phyloP scores from a whole-genome alignment of 345 rosid genomes.

The Hypericum perforatum region DNA sequence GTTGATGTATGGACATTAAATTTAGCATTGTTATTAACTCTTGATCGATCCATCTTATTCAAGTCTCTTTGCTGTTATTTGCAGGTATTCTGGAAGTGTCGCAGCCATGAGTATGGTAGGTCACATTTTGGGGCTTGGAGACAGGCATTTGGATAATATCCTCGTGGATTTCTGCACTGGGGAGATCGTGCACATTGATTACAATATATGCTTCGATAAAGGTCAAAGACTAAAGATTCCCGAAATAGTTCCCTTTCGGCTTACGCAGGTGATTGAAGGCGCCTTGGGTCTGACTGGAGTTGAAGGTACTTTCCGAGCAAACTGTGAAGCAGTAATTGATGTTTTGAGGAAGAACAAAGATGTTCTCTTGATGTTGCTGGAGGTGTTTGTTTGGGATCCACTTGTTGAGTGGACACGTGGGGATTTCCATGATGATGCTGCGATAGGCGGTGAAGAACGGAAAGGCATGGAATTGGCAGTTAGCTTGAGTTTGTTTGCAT shows the following conservation, averaged over 20 bases:
- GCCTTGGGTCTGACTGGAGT: slow-evolving; percentile 81
- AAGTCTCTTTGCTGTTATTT: slow-evolving; percentile 12
- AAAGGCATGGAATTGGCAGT: slow-evolving; percentile 97
- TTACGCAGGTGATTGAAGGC: slow-evolving; percentile 78
- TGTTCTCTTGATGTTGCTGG: slow-evolving; percentile 67
- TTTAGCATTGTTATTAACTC: neutral
- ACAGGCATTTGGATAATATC: slow-evolving; percentile 90
- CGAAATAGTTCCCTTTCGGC: slow-evolving; percentile 89
- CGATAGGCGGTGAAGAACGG: slow-evolving; percentile 94
- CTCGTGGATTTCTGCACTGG: slow-evolving; percentile 84
- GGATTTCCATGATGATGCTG: slow-evolving; percentile 92
- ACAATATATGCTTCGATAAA: slow-evolving; percentile 92
- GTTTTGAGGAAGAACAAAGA: slow-evolving; percentile 79
- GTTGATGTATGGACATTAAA: too few relatives aligned
- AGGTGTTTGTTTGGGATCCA: slow-evolving; percentile 95
- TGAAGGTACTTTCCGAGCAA: slow-evolving; percentile 73
- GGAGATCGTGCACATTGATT: slow-evolving; percentile 90
- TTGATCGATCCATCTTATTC: neutral
- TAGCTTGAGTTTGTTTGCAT: slow-evolving; percentile 91
- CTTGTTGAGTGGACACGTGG: slow-evolving; percentile 95
- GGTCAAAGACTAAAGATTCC: slow-evolving; percentile 85
- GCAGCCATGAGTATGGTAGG: slow-evolving; percentile 98
- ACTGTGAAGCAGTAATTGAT: slow-evolving; percentile 74
- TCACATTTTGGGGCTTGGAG: slow-evolving; percentile 85
- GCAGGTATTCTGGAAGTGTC: slow-evolving; percentile 82